Base-by-base conservation (phyloP, 352 stramenopile species). In the Elongisporangium senticosum region DNA sequence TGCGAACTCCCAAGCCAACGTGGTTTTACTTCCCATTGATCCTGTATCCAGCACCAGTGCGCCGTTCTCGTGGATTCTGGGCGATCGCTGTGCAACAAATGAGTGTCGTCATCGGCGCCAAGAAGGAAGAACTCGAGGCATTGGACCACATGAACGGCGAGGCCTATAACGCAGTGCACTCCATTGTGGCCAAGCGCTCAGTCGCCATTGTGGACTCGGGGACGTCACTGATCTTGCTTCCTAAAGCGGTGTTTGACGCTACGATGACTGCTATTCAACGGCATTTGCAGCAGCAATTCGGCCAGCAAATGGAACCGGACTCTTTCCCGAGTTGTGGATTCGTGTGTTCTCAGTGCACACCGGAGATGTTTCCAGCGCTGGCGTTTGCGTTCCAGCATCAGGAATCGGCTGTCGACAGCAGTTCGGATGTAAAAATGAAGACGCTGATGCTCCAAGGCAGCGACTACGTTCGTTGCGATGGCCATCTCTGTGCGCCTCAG, bases 401-500 rank as follows among this genome's bases (percentile, higher is more conserved):
- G 6, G 48, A 53, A 53, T 17, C 22, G 22, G 2, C 7, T 14
- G 24, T 59, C 5, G 55, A 68, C 11, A 39, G 4, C 21, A 22
- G 4, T 37, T 4, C 21, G 0, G 7, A 55, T 24, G 23, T 39
- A 4, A 64, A 66, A 52, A 64, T 49, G 7, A 68, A 73, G 49
- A 64, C 51, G 13, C 59, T 89, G 20, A 58, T 76, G 28, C 66
- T 90, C 17, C 74, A 86, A 53, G 77, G 77, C 13, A 62, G 55
- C 17, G 80, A 90, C 67, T 90, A 87, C 59, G 80, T 78, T 49
- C 74, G 77, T 8, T 90, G 80, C 64, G 80, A 88, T 26, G 72
- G 75, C 53, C 51, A 65, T 7, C 62, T 65, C 19, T 90, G 80
- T 47, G 68, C 71, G 2, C 77, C 77, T 39, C 80, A 87, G 55